These are phyloP conservation scores for Metschnikowia vanudenii DNA, from an alignment of 805 yeast genomes.

Conservation along the genomic window DNA sequence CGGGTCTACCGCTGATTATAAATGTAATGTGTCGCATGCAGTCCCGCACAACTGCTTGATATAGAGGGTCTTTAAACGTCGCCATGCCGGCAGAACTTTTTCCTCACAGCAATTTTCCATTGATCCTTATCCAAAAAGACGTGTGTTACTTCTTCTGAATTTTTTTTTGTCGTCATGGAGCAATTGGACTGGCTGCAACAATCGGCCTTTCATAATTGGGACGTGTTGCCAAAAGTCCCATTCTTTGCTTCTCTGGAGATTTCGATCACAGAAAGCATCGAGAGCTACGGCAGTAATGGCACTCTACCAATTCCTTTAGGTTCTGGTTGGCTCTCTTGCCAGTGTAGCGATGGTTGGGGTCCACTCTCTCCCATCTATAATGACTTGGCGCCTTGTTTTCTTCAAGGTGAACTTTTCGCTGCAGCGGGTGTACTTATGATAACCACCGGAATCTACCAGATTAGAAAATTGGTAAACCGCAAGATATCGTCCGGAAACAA, in stretches of 20 bases:
- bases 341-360: constrained; percentile 45
- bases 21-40: too few species aligned
- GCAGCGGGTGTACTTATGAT: constrained; percentile 43
- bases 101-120: neutral
- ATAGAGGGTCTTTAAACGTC: too few species aligned
- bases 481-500: constrained; percentile 34
- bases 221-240: constrained; percentile 15
- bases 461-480: constrained; percentile 29
- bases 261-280: neutral
- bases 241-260: constrained; percentile 8
- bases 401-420: constrained; percentile 51
- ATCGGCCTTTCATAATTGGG: constrained; percentile 16
- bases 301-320: constrained; percentile 2
- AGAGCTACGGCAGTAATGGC: neutral
- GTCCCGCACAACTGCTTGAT: too few species aligned
- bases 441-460: constrained; percentile 39
- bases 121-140: neutral
- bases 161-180: constrained; percentile 13
- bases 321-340: constrained; percentile 31
- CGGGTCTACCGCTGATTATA: too few species aligned
- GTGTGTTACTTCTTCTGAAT: neutral
- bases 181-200: constrained; percentile 18
- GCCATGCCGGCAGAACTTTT: neutral
- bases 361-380: constrained; percentile 40
- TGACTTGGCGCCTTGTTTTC: constrained; percentile 61